phyloP scores from a whole-genome alignment of 2,329 filamentous ascomycete genomes.

The Cryphonectria japonica region DNA sequence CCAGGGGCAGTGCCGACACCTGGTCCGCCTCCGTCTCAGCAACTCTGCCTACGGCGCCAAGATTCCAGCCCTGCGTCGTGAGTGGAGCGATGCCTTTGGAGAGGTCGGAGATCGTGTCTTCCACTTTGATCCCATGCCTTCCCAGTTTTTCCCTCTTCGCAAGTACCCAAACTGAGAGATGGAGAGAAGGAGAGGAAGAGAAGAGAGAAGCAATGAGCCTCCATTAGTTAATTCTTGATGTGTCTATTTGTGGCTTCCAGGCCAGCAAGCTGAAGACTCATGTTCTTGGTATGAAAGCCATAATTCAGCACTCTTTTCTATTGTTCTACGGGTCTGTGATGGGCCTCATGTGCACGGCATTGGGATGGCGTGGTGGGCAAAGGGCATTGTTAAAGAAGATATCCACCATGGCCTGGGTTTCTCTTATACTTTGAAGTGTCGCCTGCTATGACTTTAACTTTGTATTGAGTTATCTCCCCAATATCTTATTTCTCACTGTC shows the following conservation, averaged over 20 bases:
- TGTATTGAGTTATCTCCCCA: background rate
- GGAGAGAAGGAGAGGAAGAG: background rate
- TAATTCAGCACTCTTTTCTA: background rate
- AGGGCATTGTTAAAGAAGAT: background rate
- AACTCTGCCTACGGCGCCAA: conserved; percentile 55
- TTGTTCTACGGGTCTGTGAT: background rate
- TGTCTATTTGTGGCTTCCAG: background rate
- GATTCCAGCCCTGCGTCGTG: conserved; percentile 54
- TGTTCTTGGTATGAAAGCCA: background rate
- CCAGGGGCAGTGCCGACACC: conserved; percentile 53
- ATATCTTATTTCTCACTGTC: background rate
- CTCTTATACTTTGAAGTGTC: background rate
- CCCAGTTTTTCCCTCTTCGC: conserved; percentile 60
- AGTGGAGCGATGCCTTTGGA: conserved; percentile 58
- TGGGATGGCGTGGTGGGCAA: conserved; percentile 6
- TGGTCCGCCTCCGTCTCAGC: conserved; percentile 64
- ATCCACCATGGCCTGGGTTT: background rate
- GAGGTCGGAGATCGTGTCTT: conserved; percentile 50
- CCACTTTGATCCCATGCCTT: conserved; percentile 65
- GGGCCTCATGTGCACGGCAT: conserved; percentile 4
- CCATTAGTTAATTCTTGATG: background rate
- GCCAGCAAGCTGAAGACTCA: background rate
- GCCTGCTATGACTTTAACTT: background rate
- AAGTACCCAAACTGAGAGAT: conserved; percentile 54
- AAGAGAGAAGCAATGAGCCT: background rate